Conservation (phyloP, 2,329 filamentous ascomycete genomes). For the Magnaporthiopsis rhizophila region DNA sequence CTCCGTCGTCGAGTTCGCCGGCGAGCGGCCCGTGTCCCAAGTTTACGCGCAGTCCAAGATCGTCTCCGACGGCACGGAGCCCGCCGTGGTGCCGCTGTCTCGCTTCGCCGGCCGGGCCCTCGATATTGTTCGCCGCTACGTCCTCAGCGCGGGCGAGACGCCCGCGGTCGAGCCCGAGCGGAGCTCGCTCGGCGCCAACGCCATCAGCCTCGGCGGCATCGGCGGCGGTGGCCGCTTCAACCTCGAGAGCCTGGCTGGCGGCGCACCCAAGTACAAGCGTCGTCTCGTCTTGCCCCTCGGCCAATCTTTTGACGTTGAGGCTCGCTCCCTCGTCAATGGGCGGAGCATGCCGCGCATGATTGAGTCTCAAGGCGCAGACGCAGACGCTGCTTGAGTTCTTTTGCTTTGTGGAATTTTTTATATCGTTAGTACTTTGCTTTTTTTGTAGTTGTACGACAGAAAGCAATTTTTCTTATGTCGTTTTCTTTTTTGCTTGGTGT, state of each 20-base stretch:
- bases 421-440: neutral
- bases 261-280: neutral
- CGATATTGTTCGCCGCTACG: conserved; percentile 1
- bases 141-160: neutral
- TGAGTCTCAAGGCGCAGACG: neutral
- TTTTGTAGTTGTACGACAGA: conserved; percentile 1
- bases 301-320: neutral
- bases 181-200: conserved; percentile 3
- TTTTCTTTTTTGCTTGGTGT: neutral
- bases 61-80: conserved; percentile 12
- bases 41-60: conserved; percentile 18
- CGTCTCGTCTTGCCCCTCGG: conserved; percentile 1
- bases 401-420: neutral
- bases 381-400: neutral
- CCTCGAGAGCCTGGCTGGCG: conserved; percentile 12
- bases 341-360: neutral
- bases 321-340: neutral
- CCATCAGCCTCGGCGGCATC: conserved; percentile 5
- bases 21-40: conserved; percentile 13
- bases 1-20: conserved; percentile 16
- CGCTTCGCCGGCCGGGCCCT: conserved; percentile 6
- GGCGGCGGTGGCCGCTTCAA: conserved; percentile 10
- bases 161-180: conserved; percentile 1
- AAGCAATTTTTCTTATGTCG: neutral
- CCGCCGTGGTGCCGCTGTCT: conserved; percentile 9